Percentiles rank a stretch among this genome's conserved stretches.
Evolutionary conservation across 257 asterid genomes (phyloP).

Genomic region (Coffea eugenioides): DNA sequence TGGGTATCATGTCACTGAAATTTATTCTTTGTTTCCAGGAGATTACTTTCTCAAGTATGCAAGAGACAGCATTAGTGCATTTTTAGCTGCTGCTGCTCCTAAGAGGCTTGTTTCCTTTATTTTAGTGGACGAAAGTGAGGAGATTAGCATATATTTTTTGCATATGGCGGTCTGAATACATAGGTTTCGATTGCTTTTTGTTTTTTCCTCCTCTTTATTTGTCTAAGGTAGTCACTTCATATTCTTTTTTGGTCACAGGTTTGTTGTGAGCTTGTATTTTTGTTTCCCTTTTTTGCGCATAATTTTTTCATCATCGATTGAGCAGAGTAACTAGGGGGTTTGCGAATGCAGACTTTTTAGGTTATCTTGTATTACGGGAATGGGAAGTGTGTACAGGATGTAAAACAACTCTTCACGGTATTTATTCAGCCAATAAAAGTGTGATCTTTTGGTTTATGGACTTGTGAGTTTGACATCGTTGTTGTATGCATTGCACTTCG

Average conservation of each 20-base stretch:
- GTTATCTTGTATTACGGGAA: slow-evolving; percentile 26
- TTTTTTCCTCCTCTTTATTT: slow-evolving; percentile 4
- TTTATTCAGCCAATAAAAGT: slow-evolving; percentile 51
- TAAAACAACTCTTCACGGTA: slow-evolving; percentile 37
- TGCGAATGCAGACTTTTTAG: slow-evolving; percentile 45
- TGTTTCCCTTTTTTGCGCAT: slow-evolving; percentile 14
- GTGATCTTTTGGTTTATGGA: slow-evolving; percentile 24
- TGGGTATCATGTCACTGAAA: slow-evolving; percentile 14
- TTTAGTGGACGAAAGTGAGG: slow-evolving; percentile 24
- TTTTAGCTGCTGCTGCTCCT: slow-evolving; percentile 70
- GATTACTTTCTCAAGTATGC: slow-evolving; percentile 29
- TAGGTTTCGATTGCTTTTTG: slow-evolving; percentile 14
- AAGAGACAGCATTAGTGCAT: slow-evolving; percentile 53
- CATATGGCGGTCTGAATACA: slow-evolving; percentile 32
- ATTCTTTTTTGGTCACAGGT: slow-evolving; percentile 53
- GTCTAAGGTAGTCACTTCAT: slow-evolving; percentile 37
- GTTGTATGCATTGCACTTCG: background rate
- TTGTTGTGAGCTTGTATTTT: slow-evolving; percentile 58
- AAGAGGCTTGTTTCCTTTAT: slow-evolving; percentile 28
- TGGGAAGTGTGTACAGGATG: slow-evolving; percentile 58
- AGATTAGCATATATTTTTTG: slow-evolving; percentile 20
- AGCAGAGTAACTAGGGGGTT: slow-evolving; percentile 40
- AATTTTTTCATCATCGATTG: slow-evolving; percentile 27
- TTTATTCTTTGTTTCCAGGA: slow-evolving; percentile 23
- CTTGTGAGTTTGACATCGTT: background rate